Evolutionary conservation across 768 basidiomycete species (phyloP), one percentile per base, ranked within the genome.

Genomic region (Boletus sp.): DNA sequence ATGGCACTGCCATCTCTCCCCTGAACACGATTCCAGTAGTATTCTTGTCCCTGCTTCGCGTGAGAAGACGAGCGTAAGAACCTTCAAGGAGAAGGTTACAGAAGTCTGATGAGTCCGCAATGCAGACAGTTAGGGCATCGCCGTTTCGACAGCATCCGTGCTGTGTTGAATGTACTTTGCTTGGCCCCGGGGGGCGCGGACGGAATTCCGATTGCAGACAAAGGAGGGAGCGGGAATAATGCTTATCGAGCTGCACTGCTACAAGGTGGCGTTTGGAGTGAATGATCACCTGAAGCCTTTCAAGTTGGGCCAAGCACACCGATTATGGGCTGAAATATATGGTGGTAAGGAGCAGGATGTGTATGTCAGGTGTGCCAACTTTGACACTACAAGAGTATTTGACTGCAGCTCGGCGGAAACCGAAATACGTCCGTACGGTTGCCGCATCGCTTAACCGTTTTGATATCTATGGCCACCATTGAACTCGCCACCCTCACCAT

Each of bases 41-140:
- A 20, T 32, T 46, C 45, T 44, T 35, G n/a, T 47, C 33, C 8
- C 18, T 30, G 20, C 50, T 50, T 41, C 57, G 29, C 35, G 39
- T 52, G 47, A 52, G 62, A 55, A 59, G 30, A 45, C 33, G 33
- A 33, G 15, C 20, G 24, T 14, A 15, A 32, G 36, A 32, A 50
- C 3, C 1, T 24, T 15, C n/a, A 11, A 9, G 28, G 18, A 30
- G 29, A 40, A 49, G 4, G 7, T 37, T 9, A 12, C 28, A 36
- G 42, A 47, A 30, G 11, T 30, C n/a, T n/a, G 32, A 46, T 46
- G 33, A n/a, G n/a, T 8, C 28, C n/a, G 20, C 24, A 48, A 30
- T 9, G n/a, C 17, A 44, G 10, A 45, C 47, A 55, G 39, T 17
- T 12, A 37, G n/a, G 20, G 37, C 15, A 47, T 24, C 12, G 33